A percentile compares a stretch with the other conserved stretches of the same genome.
These are phyloP conservation scores for Colletotrichum chlorophyti DNA, from an alignment of 2,329 filamentous ascomycete genomes.

Conservation along the genomic window DNA sequence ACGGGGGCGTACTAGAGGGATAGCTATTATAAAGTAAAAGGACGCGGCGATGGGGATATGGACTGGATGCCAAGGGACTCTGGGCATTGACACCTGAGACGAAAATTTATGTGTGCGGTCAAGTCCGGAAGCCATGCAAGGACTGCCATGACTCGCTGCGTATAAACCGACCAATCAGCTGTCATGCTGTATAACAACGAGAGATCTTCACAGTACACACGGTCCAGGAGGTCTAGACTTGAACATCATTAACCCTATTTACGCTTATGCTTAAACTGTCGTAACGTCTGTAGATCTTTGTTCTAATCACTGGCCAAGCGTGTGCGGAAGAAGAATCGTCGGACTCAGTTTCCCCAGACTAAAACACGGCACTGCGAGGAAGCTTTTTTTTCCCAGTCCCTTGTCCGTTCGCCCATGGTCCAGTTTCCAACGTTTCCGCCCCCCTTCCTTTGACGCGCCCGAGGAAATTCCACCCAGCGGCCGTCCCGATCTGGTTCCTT, in stretches of 20 bases:
- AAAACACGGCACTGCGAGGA: too few relatives aligned
- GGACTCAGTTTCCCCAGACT: not conserved
- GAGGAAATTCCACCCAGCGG: not conserved
- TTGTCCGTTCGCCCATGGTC: too few relatives aligned
- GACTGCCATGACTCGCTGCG: conserved; percentile 15
- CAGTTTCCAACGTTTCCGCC: too few relatives aligned
- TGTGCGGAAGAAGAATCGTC: too few relatives aligned
- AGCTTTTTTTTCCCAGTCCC: too few relatives aligned
- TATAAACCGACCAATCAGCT: not conserved
- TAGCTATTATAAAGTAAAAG: not conserved
- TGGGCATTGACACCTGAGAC: conserved; percentile 6
- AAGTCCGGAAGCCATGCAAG: conserved; percentile 3
- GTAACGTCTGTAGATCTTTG: too few relatives aligned
- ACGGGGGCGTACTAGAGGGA: not conserved
- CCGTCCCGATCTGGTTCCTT: not conserved
- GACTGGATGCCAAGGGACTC: not conserved
- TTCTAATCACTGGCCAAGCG: too few relatives aligned
- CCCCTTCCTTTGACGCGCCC: not conserved
- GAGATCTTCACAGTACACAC: not conserved
- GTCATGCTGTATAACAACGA: not conserved
- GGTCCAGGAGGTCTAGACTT: not conserved
- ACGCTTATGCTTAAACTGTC: conserved; percentile 12
- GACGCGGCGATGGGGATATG: not conserved
- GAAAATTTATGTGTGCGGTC: not conserved
- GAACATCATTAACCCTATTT: not conserved